A percentile compares a stretch with the other conserved stretches of the same genome.
Evolutionary conservation across 129 eudicot species (phyloP).

Genomic region (Ambrosia trifida): DNA sequence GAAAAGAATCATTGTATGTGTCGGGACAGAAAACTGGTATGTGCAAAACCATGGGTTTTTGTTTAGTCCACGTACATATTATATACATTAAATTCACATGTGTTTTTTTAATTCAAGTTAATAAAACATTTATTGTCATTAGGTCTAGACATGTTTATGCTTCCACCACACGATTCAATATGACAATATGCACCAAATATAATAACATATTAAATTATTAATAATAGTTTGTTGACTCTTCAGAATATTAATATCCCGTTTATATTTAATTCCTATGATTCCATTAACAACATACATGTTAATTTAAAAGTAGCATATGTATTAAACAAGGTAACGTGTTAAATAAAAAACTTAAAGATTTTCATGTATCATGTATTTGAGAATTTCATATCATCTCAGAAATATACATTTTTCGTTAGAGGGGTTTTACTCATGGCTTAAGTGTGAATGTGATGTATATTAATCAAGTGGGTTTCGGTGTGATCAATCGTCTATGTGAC

Average conservation of each 20-base stretch:
- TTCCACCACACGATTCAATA: conserved; percentile 31
- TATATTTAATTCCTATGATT: no score
- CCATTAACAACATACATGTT: no score
- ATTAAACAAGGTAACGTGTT: no score
- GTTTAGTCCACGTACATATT: conserved; percentile 1
- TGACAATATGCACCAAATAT: conserved; percentile 9
- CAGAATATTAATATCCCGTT: background rate
- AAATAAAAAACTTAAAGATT: no score
- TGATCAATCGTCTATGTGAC: no score
- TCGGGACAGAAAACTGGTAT: conserved; percentile 19
- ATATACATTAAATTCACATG: conserved; percentile 24
- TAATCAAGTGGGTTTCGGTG: no score
- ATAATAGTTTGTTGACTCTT: background rate
- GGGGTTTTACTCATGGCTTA: no score
- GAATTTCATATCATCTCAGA: no score
- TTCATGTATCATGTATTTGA: no score
- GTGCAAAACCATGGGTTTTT: conserved; percentile 27
- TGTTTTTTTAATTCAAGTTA: conserved; percentile 8
- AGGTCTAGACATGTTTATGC: conserved; percentile 25
- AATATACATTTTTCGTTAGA: no score
- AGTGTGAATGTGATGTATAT: no score
- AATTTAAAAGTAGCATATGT: no score
- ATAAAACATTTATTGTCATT: background rate
- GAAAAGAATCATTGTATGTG: conserved; percentile 17
- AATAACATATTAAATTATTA: background rate